phyloP scores from a whole-genome alignment of 805 yeast species.

The Jamesozyma jinghongensis region DNA sequence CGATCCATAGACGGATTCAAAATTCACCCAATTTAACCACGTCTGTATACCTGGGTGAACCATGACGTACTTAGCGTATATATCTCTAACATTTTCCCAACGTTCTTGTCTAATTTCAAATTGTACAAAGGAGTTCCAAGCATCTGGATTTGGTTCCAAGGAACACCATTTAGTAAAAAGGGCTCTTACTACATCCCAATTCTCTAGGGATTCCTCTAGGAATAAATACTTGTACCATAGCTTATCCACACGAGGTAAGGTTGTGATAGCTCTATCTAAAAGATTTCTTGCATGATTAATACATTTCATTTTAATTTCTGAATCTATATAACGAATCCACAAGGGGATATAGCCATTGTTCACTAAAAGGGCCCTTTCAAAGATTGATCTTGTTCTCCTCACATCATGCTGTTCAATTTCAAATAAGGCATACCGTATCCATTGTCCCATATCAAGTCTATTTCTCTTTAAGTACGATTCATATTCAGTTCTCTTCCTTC shows the following conservation, averaged over 20 bases:
- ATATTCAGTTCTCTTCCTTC: constrained; percentile 68
- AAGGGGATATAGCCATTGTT: constrained; percentile 68
- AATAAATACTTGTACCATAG: constrained; percentile 79
- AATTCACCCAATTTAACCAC: constrained; percentile 71
- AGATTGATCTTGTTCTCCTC: constrained; percentile 72
- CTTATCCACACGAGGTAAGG: constrained; percentile 72
- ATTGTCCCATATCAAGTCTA: constrained; percentile 71
- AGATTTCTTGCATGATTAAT: constrained; percentile 85
- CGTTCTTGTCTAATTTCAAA: constrained; percentile 65
- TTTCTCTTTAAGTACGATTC: constrained; percentile 85
- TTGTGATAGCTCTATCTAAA: constrained; percentile 64
- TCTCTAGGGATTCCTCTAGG: constrained; percentile 70
- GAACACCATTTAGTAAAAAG: constrained; percentile 73
- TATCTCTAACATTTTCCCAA: constrained; percentile 44
- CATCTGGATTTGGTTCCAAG: constrained; percentile 60
- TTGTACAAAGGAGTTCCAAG: constrained; percentile 67
- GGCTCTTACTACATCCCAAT: constrained; percentile 49
- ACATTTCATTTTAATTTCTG: constrained; percentile 62
- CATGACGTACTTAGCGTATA: constrained; percentile 49
- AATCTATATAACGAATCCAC: constrained; percentile 77
- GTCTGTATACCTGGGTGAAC: constrained; percentile 44
- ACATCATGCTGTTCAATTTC: constrained; percentile 75
- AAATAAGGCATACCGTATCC: constrained; percentile 87
- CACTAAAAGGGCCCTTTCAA: constrained; percentile 78
- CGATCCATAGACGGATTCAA: constrained; percentile 51